Evolutionary conservation across 1,284 basidiomycete genomes (phyloP).

Genomic region (Microbotryomycetes sp.): DNA sequence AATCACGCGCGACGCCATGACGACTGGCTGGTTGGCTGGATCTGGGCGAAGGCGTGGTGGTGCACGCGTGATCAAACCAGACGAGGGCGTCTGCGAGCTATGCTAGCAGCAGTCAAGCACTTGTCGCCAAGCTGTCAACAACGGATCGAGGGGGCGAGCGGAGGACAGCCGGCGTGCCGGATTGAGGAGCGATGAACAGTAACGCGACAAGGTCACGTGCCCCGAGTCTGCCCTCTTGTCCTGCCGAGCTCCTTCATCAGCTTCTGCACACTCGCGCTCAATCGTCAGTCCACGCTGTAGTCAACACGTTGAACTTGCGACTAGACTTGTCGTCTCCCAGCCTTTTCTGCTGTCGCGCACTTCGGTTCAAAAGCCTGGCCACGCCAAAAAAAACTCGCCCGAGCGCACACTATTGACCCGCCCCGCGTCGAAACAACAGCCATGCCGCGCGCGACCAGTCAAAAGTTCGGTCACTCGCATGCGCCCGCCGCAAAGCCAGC

Average conservation of each 20-base stretch:
- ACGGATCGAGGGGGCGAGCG: background rate
- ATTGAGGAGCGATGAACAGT: background rate
- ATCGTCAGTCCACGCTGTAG: too few species aligned
- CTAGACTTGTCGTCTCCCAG: background rate
- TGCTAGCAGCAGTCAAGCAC: too few species aligned
- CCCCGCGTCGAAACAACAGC: too few species aligned
- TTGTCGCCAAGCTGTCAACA: background rate
- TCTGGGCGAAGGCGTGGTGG: background rate
- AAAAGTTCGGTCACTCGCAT: constrained; percentile 68
- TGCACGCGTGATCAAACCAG: background rate
- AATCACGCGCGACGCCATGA: background rate
- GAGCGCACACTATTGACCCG: too few species aligned
- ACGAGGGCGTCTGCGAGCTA: background rate
- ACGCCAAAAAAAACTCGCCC: too few species aligned
- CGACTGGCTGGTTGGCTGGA: background rate
- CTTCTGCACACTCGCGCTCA: too few species aligned
- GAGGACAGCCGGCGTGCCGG: background rate
- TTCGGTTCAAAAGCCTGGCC: too few species aligned
- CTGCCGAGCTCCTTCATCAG: too few species aligned
- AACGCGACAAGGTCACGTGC: too few species aligned
- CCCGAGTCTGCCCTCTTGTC: too few species aligned
- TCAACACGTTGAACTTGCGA: too few species aligned
- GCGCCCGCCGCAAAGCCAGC: constrained; percentile 48
- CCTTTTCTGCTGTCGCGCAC: too few species aligned
- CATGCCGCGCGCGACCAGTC: constrained; percentile 88